phyloP scores from a whole-genome alignment of 2,329 filamentous ascomycete genomes.

The Aureobasidium pullulans region DNA sequence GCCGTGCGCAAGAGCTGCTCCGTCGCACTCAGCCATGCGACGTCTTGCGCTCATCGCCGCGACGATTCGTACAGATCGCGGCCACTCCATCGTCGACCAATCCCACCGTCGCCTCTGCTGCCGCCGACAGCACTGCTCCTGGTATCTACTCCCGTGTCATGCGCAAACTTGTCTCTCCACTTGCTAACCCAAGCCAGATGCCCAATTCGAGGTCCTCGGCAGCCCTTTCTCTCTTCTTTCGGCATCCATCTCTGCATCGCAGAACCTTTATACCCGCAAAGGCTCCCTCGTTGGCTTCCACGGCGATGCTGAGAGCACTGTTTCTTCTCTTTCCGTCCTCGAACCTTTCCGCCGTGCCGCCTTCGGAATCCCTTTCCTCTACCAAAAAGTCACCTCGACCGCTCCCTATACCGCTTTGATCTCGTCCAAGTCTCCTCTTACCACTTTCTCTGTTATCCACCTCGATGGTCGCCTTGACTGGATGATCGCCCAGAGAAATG shows the following conservation, averaged over 20 bases:
- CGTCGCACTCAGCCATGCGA: slow-evolving; percentile 18
- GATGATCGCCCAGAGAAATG: slow-evolving; percentile 82
- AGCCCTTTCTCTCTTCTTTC: slow-evolving; percentile 89
- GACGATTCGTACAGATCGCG: slow-evolving; percentile 39
- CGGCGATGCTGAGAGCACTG: slow-evolving; percentile 82
- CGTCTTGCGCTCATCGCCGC: not conserved
- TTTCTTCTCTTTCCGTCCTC: slow-evolving; percentile 82
- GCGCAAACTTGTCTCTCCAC: no score
- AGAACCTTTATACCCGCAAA: slow-evolving; percentile 84
- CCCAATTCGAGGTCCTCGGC: slow-evolving; percentile 87
- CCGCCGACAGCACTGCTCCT: slow-evolving; percentile 8
- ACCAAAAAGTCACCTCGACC: slow-evolving; percentile 81
- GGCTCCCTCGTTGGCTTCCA: slow-evolving; percentile 86
- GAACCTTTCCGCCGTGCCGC: slow-evolving; percentile 73
- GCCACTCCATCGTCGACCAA: slow-evolving; percentile 36
- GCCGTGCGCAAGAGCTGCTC: slow-evolving; percentile 18
- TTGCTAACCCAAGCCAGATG: slow-evolving; percentile 53
- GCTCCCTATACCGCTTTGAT: slow-evolving; percentile 83
- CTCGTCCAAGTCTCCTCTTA: slow-evolving; percentile 76
- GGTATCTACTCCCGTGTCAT: not conserved
- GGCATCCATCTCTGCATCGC: slow-evolving; percentile 84
- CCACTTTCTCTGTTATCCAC: slow-evolving; percentile 79
- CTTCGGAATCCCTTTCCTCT: slow-evolving; percentile 87
- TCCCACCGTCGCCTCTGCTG: slow-evolving; percentile 22
- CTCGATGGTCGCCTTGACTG: slow-evolving; percentile 93